Evolutionary conservation across 164 flowering plant genomes (phyloP).

Genomic region (Vitis amurensis): DNA sequence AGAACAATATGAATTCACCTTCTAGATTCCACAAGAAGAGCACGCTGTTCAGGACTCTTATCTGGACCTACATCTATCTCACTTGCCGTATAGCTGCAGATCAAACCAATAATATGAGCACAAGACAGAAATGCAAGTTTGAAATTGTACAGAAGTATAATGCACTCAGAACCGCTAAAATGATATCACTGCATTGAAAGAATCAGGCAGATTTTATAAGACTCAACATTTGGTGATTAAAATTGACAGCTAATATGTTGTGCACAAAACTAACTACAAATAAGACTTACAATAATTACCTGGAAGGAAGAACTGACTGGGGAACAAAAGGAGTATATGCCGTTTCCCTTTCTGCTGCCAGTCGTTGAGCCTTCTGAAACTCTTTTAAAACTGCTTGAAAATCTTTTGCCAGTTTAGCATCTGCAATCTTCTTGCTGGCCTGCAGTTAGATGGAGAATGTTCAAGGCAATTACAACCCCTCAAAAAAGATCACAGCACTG

Average conservation of each 20-base stretch:
- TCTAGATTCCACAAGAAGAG: conserved; percentile 76
- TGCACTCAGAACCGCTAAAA: not conserved
- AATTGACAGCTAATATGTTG: no score
- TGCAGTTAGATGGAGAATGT: conserved; percentile 21
- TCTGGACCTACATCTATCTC: conserved; percentile 51
- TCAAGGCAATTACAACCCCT: not conserved
- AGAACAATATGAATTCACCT: conserved; percentile 41
- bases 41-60: conserved; percentile 62
- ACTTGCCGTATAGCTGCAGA: conserved; percentile 56
- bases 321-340: conserved; percentile 62
- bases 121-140: not conserved
- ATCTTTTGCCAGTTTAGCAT: conserved; percentile 82
- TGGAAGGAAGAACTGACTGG: conserved; percentile 52
- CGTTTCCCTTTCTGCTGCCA: conserved; percentile 75
- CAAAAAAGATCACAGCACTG: not conserved
- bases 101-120: not conserved
- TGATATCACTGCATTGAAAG: not conserved
- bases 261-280: not conserved
- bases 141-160: not conserved
- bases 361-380: conserved; percentile 74
- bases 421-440: conserved; percentile 68
- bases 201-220: not conserved
- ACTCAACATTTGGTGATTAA: not conserved
- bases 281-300: conserved; percentile 25
- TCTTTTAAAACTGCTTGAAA: conserved; percentile 70